Conservation (phyloP, 257 asterid genomes). For the Asclepias syriaca region DNA sequence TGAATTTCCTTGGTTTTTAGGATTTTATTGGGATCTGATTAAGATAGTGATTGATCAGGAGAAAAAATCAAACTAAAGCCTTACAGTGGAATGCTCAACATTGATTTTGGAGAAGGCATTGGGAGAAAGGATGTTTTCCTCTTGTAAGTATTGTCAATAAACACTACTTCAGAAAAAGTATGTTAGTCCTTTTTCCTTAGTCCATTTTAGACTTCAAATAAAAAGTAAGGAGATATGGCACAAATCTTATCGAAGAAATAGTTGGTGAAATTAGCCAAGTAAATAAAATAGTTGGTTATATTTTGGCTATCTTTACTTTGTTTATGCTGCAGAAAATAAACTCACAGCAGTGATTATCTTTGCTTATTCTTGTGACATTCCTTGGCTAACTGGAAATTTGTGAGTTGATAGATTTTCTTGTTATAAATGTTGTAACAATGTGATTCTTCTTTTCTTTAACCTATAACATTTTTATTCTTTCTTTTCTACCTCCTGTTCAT, state of each 20-base stretch:
- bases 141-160: slow-evolving; percentile 47
- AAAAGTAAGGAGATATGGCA: not conserved
- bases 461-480: not conserved
- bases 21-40: slow-evolving; percentile 6
- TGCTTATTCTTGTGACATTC: not conserved
- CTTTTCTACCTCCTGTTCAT: not conserved
- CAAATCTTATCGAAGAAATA: not conserved
- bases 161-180: not conserved
- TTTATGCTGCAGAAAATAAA: not conserved
- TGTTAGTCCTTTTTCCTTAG: not conserved
- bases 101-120: slow-evolving; percentile 82
- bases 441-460: not conserved
- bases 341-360: not conserved
- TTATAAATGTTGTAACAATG: not conserved
- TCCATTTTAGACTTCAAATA: not conserved
- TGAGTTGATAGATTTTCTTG: not conserved
- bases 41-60: slow-evolving; percentile 40
- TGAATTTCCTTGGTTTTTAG: not conserved
- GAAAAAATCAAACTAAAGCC: slow-evolving; percentile 70
- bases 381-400: not conserved
- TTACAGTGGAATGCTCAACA: slow-evolving; percentile 83
- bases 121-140: slow-evolving; percentile 84
- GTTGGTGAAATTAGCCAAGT: not conserved
- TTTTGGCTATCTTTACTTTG: not conserved
- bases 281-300: not conserved